A percentile compares a stretch with the other conserved stretches of the same genome.
Conservation (phyloP, 345 rosid species). For the Eucalyptus sp. region DNA sequence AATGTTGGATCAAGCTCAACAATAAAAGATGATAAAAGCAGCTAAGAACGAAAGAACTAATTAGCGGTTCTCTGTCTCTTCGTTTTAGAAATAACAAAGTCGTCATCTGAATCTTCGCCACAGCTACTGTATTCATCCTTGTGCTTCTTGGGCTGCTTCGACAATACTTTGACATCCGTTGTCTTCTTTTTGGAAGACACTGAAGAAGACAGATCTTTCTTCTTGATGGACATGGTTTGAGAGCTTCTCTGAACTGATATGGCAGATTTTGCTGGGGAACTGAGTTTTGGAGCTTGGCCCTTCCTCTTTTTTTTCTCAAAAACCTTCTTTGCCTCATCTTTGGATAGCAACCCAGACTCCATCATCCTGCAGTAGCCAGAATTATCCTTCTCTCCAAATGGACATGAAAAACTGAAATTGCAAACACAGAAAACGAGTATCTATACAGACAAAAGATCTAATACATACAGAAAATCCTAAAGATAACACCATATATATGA, state of each 20-base stretch:
- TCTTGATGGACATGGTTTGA: constrained; percentile 18
- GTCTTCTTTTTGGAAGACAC: constrained; percentile 39
- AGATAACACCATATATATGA: not conserved
- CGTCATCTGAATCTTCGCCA: constrained; percentile 47
- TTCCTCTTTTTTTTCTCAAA: constrained; percentile 57
- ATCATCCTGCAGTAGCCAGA: constrained; percentile 60
- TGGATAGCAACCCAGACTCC: constrained; percentile 86
- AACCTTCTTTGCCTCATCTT: constrained; percentile 57
- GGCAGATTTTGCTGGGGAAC: constrained; percentile 42
- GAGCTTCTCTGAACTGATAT: constrained; percentile 21
- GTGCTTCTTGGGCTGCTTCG: constrained; percentile 41
- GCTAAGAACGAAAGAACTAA: not conserved
- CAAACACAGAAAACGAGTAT: not conserved
- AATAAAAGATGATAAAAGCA: not conserved
- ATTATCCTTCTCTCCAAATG: not conserved
- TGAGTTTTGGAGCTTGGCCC: constrained; percentile 22
- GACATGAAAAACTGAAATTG: not conserved
- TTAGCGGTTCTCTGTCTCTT: constrained; percentile 49
- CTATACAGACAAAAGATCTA: not conserved
- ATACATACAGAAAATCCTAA: not conserved
- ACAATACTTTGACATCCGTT: constrained; percentile 11
- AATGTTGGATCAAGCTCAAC: not conserved
- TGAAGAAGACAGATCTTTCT: constrained; percentile 9
- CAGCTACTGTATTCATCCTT: constrained; percentile 30
- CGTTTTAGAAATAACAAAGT: constrained; percentile 14